Percentiles rank a stretch among this genome's conserved stretches.
Evolutionary conservation across 768 basidiomycete genomes (phyloP).

Genomic region (Mycena metata): DNA sequence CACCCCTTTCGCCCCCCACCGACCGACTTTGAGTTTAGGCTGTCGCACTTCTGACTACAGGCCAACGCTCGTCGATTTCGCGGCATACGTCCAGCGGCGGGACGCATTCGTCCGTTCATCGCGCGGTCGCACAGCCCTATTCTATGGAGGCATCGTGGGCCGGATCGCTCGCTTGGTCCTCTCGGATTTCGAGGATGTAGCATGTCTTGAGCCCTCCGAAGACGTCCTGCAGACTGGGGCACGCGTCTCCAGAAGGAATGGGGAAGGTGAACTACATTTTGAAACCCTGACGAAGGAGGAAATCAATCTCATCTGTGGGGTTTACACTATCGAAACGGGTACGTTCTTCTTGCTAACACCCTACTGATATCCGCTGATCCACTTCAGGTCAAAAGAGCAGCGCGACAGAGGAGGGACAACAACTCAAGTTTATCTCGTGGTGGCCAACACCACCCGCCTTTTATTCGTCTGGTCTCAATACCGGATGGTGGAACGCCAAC

Average conservation of each 20-base stretch:
- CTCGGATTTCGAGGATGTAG: conserved; percentile 16
- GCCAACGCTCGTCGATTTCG: conserved; percentile 22
- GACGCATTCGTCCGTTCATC: conserved; percentile 24
- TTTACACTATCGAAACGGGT: conserved; percentile 29
- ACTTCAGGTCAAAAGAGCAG: no score
- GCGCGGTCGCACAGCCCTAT: conserved; percentile 28
- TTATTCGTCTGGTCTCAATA: conserved; percentile 23
- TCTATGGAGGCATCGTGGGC: conserved; percentile 29
- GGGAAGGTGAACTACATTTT: conserved; percentile 15
- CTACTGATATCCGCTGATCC: no score
- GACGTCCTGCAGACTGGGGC: conserved; percentile 17
- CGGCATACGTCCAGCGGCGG: conserved; percentile 21
- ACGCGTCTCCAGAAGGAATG: conserved; percentile 5
- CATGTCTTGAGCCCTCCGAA: conserved; percentile 20
- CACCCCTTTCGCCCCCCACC: background rate
- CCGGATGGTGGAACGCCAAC: conserved; percentile 31
- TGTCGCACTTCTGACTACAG: conserved; percentile 23
- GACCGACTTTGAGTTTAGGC: background rate
- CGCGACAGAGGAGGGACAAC: no score
- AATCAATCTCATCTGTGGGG: conserved; percentile 17
- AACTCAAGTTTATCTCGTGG: conserved; percentile 34
- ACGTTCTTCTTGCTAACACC: no score
- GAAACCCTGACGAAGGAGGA: conserved; percentile 5
- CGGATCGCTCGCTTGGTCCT: conserved; percentile 25
- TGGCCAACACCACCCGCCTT: conserved; percentile 27